A percentile compares a stretch with the other conserved stretches of the same genome.
phyloP scores from a whole-genome alignment of 2,329 filamentous ascomycete genomes.

The Aureobasidium subglaciale region DNA sequence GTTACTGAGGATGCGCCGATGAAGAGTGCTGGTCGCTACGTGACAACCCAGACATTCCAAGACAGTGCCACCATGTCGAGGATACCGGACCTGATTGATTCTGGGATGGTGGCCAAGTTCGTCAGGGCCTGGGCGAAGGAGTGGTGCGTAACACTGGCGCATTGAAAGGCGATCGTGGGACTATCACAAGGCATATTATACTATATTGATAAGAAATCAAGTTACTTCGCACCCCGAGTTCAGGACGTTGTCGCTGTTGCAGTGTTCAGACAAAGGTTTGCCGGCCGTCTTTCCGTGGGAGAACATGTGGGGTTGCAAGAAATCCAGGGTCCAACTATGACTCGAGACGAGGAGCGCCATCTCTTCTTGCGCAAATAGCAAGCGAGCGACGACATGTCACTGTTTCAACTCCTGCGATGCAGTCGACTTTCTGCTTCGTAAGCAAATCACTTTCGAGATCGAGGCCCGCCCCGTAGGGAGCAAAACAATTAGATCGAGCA shows the following conservation, averaged over 20 bases:
- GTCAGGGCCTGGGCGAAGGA: conserved; percentile 20
- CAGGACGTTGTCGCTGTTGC: background rate
- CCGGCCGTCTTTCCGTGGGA: background rate
- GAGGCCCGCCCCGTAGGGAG: background rate
- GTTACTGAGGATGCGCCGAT: conserved; percentile 11
- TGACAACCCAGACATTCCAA: conserved; percentile 18
- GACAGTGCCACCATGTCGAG: conserved; percentile 17
- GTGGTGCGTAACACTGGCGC: conserved; percentile 13
- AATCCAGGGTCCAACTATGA: background rate
- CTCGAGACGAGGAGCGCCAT: background rate
- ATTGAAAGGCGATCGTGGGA: background rate
- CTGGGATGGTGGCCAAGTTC: conserved; percentile 21
- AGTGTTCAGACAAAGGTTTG: background rate
- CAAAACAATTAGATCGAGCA: background rate
- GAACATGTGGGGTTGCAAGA: background rate
- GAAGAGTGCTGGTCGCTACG: conserved; percentile 18
- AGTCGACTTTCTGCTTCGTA: background rate
- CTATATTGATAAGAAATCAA: background rate
- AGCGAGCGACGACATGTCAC: background rate
- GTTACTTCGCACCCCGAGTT: background rate
- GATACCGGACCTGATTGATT: conserved; percentile 18
- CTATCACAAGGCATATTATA: too few relatives aligned
- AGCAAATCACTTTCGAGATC: background rate
- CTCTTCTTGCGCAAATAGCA: background rate
- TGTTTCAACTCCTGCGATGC: background rate